Evolutionary conservation across 768 basidiomycete species (phyloP).

Genomic region (Kwoniella botswanensis): DNA sequence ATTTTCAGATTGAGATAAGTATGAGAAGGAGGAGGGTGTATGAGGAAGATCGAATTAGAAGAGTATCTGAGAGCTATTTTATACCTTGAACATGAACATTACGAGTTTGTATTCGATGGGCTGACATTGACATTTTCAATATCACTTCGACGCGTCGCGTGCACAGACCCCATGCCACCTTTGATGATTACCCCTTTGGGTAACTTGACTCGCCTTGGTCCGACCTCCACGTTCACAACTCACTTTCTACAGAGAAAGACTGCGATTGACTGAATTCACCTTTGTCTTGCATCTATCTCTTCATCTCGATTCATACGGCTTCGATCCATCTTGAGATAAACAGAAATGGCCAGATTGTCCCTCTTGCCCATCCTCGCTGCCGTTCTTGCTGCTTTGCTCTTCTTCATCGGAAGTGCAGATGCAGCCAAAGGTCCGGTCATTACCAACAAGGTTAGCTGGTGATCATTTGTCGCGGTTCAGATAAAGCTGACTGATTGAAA

Average conservation of each 20-base stretch:
- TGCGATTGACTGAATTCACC: neutral
- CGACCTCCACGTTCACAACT: slow-evolving; percentile 14
- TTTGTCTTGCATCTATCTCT: neutral
- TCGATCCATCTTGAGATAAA: neutral
- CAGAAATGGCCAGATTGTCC: slow-evolving; percentile 35
- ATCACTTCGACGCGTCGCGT: slow-evolving; percentile 30
- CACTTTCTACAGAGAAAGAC: neutral
- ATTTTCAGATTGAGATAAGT: neutral
- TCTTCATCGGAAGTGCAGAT: slow-evolving; percentile 61
- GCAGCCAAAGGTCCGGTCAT: slow-evolving; percentile 86
- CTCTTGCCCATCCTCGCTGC: slow-evolving; percentile 42
- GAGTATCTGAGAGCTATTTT: neutral
- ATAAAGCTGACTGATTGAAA: slow-evolving; percentile 4
- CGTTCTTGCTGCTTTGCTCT: slow-evolving; percentile 55
- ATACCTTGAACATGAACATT: neutral
- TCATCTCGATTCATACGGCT: neutral
- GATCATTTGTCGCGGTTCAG: no score
- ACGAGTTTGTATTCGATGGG: no score
- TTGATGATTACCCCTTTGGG: neutral
- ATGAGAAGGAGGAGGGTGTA: neutral
- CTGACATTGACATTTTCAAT: neutral
- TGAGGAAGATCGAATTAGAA: neutral
- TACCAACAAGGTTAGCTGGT: slow-evolving; percentile 68
- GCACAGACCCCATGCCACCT: neutral
- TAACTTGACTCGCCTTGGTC: neutral